Evolutionary conservation across 177 flowering plant genomes (phyloP), one percentile per base, ranked within the genome.

Genomic region (Tripterygium wilfordii): DNA sequence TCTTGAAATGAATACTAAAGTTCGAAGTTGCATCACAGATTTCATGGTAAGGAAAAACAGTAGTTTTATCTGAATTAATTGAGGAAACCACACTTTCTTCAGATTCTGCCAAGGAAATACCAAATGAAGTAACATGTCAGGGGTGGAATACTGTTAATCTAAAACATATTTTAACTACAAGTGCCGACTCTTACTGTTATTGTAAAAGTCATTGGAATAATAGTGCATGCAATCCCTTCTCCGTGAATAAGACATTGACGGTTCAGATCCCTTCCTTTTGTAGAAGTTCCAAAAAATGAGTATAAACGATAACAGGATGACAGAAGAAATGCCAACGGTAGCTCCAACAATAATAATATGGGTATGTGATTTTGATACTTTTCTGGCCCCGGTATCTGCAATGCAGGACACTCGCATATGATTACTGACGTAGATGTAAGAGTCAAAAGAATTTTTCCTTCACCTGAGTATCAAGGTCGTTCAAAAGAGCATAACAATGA

Each of bases 21-120:
- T 61, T 57, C 5, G 32, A 45, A 42, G 69, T 65, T 30, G 74
- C 64, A 41, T 54, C 51, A 30, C 48, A 14, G 35, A 69, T 42
- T 57, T 64, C 69, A 35, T 26, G 0, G 29, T 58, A 65, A 46
- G 61, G 12, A 17, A 69, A 64, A 21, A 58, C 58, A 38, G 42
- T 54, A n/a, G 64, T 41, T 47, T 57, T 69, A 10, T 53, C 58
- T 14, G 58, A 45, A 42, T 22, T 50, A 15, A 60, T 32, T 38
- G 46, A 22, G 40, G 48, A 33, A 46, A 46, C 13, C 26, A 26
- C 25, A 31, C 43, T 52, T 32, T 40, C 64, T 26, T 40, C 54
- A 46, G 58, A 54, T 27, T 50, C 61, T 54, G 64, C 33, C 56
- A 49, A 48, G 36, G n/a, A 53, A 23, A 48, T 37, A 23, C 16